Conservation (phyloP, 331 rosid genomes). For the Malus hybrid region DNA sequence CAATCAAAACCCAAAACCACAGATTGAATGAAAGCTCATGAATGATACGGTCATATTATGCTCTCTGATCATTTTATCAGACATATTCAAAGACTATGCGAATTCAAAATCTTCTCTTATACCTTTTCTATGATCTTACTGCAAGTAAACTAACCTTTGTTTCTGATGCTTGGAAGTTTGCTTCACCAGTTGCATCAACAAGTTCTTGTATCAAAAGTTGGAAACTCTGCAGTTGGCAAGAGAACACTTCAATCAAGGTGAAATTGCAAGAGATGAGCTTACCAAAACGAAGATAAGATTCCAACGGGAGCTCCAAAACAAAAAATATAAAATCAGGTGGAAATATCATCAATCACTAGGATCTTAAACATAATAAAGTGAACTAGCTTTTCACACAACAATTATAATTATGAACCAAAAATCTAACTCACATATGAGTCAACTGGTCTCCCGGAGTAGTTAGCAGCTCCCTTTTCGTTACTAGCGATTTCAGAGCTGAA, state of each 20-base stretch:
- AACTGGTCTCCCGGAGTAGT: slow-evolving; percentile 30
- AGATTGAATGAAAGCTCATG: background rate
- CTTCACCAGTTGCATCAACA: slow-evolving; percentile 20
- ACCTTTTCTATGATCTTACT: background rate
- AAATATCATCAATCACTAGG: background rate
- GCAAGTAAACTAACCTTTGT: slow-evolving; percentile 49
- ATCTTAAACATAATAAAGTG: background rate
- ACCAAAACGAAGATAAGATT: background rate
- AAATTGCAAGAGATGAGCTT: background rate
- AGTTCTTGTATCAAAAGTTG: slow-evolving; percentile 34
- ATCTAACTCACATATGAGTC: slow-evolving; percentile 19
- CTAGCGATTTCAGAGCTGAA: slow-evolving; percentile 21
- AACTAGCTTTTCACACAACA: no score
- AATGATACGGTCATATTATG: background rate
- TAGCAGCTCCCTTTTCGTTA: slow-evolving; percentile 26
- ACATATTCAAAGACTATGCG: background rate
- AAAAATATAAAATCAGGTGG: no score
- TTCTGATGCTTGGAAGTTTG: slow-evolving; percentile 30
- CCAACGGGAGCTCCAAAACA: background rate
- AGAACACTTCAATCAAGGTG: slow-evolving; percentile 7
- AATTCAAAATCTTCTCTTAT: background rate
- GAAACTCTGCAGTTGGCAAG: slow-evolving; percentile 26
- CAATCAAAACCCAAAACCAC: background rate
- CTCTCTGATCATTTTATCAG: background rate
- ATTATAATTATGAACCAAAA: no score